These are phyloP conservation scores for Theileria annulata DNA, from an alignment of 169 alveolate species.

Conservation along the genomic window DNA sequence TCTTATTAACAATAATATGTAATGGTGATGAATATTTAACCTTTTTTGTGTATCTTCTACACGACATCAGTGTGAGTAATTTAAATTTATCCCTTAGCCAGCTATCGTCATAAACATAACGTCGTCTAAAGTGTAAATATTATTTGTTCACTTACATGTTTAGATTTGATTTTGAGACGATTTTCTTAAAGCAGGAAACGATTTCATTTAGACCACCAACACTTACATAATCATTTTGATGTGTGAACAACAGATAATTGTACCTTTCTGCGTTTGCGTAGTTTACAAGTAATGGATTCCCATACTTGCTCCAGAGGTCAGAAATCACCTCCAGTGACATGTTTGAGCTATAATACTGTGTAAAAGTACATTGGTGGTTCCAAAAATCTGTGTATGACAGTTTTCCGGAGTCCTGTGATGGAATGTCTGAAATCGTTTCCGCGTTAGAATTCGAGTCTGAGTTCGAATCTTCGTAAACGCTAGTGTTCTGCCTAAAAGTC, in stretches of 20 bases:
- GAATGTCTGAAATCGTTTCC: background rate
- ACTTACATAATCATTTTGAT: constrained; percentile 23
- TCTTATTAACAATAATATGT: background rate
- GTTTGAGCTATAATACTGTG: constrained; percentile 41
- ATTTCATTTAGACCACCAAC: constrained; percentile 56
- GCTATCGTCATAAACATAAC: constrained; percentile 7
- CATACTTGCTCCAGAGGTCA: constrained; percentile 41
- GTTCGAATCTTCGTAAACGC: constrained; percentile 9
- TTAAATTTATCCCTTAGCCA: constrained; percentile 49
- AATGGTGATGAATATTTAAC: background rate
- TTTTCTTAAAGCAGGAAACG: constrained; percentile 34
- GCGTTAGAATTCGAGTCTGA: background rate
- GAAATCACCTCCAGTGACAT: constrained; percentile 43
- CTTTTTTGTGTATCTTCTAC: constrained; percentile 35
- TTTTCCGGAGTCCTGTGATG: background rate
- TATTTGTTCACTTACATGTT: background rate
- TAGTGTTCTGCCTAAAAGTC: background rate
- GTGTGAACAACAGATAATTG: constrained; percentile 38
- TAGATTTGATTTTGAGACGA: background rate
- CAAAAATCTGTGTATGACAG: constrained; percentile 27
- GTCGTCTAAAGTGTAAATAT: background rate
- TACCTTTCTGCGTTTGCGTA: constrained; percentile 25
- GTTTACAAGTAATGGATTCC: constrained; percentile 37
- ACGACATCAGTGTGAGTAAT: constrained; percentile 17
- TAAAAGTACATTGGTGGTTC: constrained; percentile 33